These are phyloP conservation scores for Graphilbum ipis-grandicollis DNA, from an alignment of 2,329 filamentous ascomycete species.

Conservation along the genomic window DNA sequence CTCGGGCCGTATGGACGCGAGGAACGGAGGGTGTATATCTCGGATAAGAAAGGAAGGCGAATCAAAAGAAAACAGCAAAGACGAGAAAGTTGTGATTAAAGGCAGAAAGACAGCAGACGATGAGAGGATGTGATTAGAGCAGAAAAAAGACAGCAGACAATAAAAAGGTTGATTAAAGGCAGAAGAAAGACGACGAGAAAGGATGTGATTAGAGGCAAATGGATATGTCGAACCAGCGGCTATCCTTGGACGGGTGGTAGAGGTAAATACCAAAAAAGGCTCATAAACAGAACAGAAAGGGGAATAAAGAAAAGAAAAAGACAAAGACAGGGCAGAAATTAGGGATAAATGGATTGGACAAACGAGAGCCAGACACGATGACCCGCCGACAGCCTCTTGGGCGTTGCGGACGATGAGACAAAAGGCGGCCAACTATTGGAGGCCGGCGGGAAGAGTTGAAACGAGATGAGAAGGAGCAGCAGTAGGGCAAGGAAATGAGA, in stretches of 20 bases:
- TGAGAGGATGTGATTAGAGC: no score
- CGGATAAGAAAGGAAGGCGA: not conserved
- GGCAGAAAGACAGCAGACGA: no score
- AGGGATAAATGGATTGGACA: not conserved
- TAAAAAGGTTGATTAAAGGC: not conserved
- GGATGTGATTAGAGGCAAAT: not conserved
- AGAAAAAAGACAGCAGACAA: not conserved
- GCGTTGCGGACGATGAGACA: not conserved
- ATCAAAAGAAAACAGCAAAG: not conserved
- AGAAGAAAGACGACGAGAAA: not conserved
- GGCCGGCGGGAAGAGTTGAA: not conserved
- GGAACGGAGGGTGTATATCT: not conserved
- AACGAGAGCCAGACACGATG: not conserved
- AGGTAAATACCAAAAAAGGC: no score
- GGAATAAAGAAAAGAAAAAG: not conserved
- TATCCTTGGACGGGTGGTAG: no score
- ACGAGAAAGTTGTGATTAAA: no score
- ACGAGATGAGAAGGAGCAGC: not conserved
- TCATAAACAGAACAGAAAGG: not conserved
- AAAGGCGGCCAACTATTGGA: not conserved
- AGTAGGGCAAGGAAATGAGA: not conserved
- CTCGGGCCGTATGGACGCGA: not conserved
- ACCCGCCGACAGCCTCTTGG: not conserved
- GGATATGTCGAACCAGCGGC: constrained; percentile 1
- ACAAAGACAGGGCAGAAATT: not conserved